Evolutionary conservation across 345 rosid species (phyloP).

Genomic region (Gossypium herbaceum): DNA sequence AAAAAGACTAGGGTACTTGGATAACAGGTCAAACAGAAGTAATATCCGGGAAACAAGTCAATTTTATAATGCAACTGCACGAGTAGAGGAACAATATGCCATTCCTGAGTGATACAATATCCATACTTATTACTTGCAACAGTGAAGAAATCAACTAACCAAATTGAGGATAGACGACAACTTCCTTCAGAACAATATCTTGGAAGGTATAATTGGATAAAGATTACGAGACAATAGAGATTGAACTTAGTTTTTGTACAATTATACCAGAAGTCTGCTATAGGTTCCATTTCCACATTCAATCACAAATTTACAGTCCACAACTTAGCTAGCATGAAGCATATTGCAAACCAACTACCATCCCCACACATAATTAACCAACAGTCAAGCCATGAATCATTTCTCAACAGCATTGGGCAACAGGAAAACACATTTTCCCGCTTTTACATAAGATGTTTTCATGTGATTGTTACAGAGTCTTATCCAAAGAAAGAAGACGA

Average conservation of each 20-base stretch:
- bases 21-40: not conserved
- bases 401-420: not conserved
- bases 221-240: not conserved
- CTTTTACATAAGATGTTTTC: constrained; percentile 6
- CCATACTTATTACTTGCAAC: not conserved
- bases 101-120: not conserved
- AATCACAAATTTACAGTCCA: not conserved
- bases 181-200: constrained; percentile 5
- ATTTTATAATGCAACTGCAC: not conserved
- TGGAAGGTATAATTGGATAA: not conserved
- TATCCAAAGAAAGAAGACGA: constrained; percentile 1
- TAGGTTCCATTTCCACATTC: not conserved
- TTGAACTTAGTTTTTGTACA: not conserved
- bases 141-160: not conserved
- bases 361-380: not conserved
- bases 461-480: not conserved
- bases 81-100: not conserved
- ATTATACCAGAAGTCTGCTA: not conserved
- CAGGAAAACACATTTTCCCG: not conserved
- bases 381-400: not conserved
- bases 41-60: not conserved
- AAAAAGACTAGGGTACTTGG: not conserved
- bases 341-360: not conserved
- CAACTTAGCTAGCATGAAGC: not conserved
- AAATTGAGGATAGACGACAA: not conserved